These are phyloP conservation scores for Vaccinium myrtillus DNA, from an alignment of 148 eudicot genomes.

Conservation along the genomic window DNA sequence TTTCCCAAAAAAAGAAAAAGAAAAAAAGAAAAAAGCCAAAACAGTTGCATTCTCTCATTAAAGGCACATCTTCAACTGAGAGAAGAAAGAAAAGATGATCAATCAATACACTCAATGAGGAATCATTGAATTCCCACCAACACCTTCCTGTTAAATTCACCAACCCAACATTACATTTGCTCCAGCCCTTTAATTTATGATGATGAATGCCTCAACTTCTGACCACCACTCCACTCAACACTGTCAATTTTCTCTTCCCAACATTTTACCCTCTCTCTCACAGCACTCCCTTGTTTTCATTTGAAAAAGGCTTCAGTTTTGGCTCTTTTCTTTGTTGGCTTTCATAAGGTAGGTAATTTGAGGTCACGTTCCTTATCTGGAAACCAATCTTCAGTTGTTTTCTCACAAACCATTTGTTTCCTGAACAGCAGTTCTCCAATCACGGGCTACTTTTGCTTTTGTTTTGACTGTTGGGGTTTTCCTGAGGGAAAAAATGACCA, in stretches of 20 bases:
- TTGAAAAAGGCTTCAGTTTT: constrained; percentile 20
- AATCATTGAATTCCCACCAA: constrained; percentile 14
- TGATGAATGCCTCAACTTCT: constrained; percentile 7
- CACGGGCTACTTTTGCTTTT: not conserved
- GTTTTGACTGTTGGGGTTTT: not conserved
- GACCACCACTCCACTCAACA: constrained; percentile 9
- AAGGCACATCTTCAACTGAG: not conserved
- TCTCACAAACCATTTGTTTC: not conserved
- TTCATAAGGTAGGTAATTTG: constrained; percentile 5
- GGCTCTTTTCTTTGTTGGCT: constrained; percentile 23
- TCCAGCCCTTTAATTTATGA: not conserved
- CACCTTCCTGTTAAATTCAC: constrained; percentile 10
- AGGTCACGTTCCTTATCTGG: not conserved
- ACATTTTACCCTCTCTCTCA: not conserved
- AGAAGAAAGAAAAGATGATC: not conserved
- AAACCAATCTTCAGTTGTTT: not conserved
- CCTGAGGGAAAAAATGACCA: not conserved
- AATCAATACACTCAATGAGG: not conserved
- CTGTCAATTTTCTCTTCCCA: constrained; percentile 21
- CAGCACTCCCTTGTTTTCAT: not conserved
- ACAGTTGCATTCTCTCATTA: not conserved
- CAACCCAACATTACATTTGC: constrained; percentile 8
- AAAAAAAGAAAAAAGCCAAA: not conserved
- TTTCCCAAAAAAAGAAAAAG: not conserved
- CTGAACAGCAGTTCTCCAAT: not conserved